Conservation (phyloP, 345 rosid species). For the Balakata baccata region DNA sequence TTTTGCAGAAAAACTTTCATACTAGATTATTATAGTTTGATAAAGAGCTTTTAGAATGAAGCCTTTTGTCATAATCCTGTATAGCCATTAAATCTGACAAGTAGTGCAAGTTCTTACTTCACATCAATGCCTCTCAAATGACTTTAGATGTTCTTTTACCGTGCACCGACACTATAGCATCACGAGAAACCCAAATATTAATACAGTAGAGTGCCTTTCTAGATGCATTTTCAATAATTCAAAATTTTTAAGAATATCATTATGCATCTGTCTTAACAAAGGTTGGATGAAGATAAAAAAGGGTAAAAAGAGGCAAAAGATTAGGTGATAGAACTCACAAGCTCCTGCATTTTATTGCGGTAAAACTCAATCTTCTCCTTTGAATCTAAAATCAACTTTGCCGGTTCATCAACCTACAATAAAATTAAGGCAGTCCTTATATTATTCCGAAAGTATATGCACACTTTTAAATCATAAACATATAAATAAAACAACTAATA, state of each 20-base stretch:
- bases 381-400: conserved; percentile 71
- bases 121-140: neutral
- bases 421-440: neutral
- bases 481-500: neutral
- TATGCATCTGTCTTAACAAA: neutral
- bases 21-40: neutral
- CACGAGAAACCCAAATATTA: neutral
- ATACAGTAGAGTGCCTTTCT: neutral
- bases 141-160: neutral
- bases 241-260: neutral
- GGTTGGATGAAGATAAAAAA: neutral
- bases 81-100: neutral
- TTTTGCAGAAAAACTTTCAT: neutral
- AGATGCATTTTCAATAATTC: neutral
- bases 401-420: conserved; percentile 54
- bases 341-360: conserved; percentile 90
- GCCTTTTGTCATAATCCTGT: neutral
- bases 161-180: neutral
- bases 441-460: neutral
- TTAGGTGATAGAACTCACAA: conserved; percentile 55
- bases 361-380: conserved; percentile 91
- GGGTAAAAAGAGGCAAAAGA: neutral
- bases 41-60: neutral
- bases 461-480: neutral
- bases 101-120: neutral